phyloP scores from a whole-genome alignment of 2,329 filamentous ascomycete genomes.

The Colletotrichum phormii region DNA sequence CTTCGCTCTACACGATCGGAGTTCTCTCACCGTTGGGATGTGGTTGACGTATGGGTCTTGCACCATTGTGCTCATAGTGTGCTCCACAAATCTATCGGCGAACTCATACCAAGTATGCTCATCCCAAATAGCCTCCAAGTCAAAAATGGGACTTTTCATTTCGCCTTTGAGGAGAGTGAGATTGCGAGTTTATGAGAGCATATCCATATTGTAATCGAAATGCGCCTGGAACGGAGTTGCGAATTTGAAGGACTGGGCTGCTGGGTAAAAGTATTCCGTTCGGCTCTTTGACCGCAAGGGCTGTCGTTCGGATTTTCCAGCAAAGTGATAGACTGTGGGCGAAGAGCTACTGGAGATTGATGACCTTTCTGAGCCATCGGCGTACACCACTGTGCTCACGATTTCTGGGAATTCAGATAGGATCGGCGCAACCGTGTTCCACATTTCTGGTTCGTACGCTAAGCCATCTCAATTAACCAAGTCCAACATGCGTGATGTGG shows the following conservation, averaged over 20 bases:
- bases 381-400: not conserved
- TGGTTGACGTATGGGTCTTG: slow-evolving; percentile 84
- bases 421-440: not conserved
- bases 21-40: slow-evolving; percentile 64
- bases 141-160: slow-evolving; percentile 74
- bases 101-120: slow-evolving; percentile 82
- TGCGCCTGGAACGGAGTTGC: not conserved
- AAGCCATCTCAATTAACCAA: not conserved
- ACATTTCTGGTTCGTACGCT: not conserved
- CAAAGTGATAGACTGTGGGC: not conserved
- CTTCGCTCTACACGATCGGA: not conserved
- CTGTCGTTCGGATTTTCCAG: not conserved
- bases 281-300: not conserved
- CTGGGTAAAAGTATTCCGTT: not conserved
- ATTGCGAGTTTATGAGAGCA: not conserved
- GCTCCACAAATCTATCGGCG: slow-evolving; percentile 73
- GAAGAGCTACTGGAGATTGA: not conserved
- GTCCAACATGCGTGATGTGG: not conserved
- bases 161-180: slow-evolving; percentile 63
- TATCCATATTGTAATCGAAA: not conserved
- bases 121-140: slow-evolving; percentile 82
- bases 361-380: not conserved
- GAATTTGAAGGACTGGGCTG: not conserved
- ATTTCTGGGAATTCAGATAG: not conserved
- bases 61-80: slow-evolving; percentile 85